A percentile compares a stretch with the other conserved stretches of the same genome.
Conservation (phyloP, 495 filamentous ascomycete species). For the Amniculicola lignicola region DNA sequence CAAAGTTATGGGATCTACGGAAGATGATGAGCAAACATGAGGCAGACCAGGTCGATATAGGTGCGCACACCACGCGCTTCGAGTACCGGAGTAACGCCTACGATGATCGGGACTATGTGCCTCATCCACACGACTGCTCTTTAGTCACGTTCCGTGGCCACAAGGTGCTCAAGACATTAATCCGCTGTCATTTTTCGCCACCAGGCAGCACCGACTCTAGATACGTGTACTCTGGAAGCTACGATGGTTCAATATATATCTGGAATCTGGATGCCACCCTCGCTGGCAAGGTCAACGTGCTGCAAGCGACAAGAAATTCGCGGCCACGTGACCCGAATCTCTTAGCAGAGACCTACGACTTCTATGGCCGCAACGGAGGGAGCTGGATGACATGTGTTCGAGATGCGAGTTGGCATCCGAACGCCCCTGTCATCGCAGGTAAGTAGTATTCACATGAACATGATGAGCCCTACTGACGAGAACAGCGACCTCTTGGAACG, state of each 20-base stretch:
- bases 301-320: slow-evolving; percentile 58
- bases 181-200: slow-evolving; percentile 94
- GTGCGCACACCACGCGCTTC: slow-evolving; percentile 63
- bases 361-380: slow-evolving; percentile 37
- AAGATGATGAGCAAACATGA: slow-evolving; percentile 70
- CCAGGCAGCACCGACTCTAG: slow-evolving; percentile 81
- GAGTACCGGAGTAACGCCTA: slow-evolving; percentile 82
- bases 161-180: slow-evolving; percentile 79
- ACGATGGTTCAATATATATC: slow-evolving; percentile 83
- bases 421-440: slow-evolving; percentile 85
- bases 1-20: slow-evolving; percentile 96
- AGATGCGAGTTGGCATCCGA: slow-evolving; percentile 94
- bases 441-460: slow-evolving; percentile 33
- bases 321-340: slow-evolving; percentile 50
- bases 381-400: slow-evolving; percentile 79
- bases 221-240: slow-evolving; percentile 88
- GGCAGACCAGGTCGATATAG: slow-evolving; percentile 53
- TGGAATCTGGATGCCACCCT: slow-evolving; percentile 92
- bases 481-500: slow-evolving; percentile 76
- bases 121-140: slow-evolving; percentile 83
- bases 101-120: slow-evolving; percentile 63
- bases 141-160: slow-evolving; percentile 93
- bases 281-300: slow-evolving; percentile 76
- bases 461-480: slow-evolving; percentile 5
- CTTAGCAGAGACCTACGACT: slow-evolving; percentile 39